Evolutionary conservation across 495 filamentous ascomycete genomes (phyloP), one percentile per base, ranked within the genome.

Genomic region (Cercophora scortea): DNA sequence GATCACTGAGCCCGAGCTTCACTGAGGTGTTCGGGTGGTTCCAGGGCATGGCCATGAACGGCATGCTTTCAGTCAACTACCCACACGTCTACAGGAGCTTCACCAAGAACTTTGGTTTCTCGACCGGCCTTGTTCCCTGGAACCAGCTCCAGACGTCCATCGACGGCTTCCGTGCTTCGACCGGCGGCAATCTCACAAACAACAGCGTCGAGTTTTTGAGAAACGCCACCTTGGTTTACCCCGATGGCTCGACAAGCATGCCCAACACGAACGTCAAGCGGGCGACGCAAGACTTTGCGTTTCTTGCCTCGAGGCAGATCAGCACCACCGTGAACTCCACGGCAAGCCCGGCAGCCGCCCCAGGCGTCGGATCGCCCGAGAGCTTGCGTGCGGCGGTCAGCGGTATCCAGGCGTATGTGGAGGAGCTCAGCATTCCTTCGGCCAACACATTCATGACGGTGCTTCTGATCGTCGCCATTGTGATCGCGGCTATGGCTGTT

Each of bases 381-480:
- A 61, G 52, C 53, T 34, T 75, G 33, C 68, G 66, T 17, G 58
- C 67, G 4, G 69, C 70, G 32, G 81, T 90, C 15, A 68, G 73
- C 11, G 89, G 88, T 45, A 83, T 96, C 49, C 77, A 89, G 64
- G 84, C 76, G 2, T 89, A 87, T 60, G 82, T 81, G 18, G 80
- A 95, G 57, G 76, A 91, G 62, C 76, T 96, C 18, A 77, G 78
- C 50, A 87, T 98, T 50, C 93, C 93, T 8, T 80, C 87, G 49
- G 82, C 87, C 9, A 93, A 97, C 68, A 90, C 89, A 8, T 98
- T 98, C 70, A 95, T 98, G 92, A 96, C 93, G 1, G 82, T 96
- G 6, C 74, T 97, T 1, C 69, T 96, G 46, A 78, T 97, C 47
- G 94, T 93, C 51, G 87, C 88, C 53, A 91, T 95, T 56, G 79